A percentile compares a stretch with the other conserved stretches of the same genome.
These are phyloP conservation scores for Venturia nashicola DNA, from an alignment of 2,329 filamentous ascomycete species.

Conservation along the genomic window DNA sequence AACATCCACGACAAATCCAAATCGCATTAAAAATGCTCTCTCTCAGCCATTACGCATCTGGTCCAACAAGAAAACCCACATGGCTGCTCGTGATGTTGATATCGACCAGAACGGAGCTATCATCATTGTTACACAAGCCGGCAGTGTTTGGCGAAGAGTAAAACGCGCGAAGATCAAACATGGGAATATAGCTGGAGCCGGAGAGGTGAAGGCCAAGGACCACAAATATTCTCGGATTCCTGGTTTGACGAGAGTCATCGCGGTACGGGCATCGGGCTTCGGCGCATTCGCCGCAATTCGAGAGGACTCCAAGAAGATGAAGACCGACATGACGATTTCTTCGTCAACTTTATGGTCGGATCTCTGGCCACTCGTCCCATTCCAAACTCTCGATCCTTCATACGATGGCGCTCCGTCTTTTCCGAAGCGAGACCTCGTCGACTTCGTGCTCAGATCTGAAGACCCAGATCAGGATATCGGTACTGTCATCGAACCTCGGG, in stretches of 20 bases:
- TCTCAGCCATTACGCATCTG: constrained; percentile 72
- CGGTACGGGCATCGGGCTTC: constrained; percentile 76
- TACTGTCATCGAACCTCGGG: constrained; percentile 19
- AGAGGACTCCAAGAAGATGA: constrained; percentile 62
- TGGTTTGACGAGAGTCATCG: constrained; percentile 71
- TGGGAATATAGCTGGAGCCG: constrained; percentile 33
- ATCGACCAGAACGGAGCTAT: constrained; percentile 90
- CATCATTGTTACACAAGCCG: constrained; percentile 83
- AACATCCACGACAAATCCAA: constrained; percentile 80
- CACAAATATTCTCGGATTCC: constrained; percentile 93
- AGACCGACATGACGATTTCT: constrained; percentile 54
- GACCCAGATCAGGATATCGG: constrained; percentile 13
- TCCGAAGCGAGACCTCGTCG: constrained; percentile 11
- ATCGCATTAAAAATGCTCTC: constrained; percentile 75
- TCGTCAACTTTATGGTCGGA: constrained; percentile 64
- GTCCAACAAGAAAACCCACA: constrained; percentile 72
- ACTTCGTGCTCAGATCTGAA: constrained; percentile 11
- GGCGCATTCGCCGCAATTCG: constrained; percentile 83
- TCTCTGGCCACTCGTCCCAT: constrained; percentile 54
- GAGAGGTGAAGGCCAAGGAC: constrained; percentile 61
- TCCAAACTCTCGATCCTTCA: constrained; percentile 40
- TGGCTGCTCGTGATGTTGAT: constrained; percentile 75
- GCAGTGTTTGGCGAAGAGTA: constrained; percentile 83
- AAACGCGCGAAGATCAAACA: constrained; percentile 73
- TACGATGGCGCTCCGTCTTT: not conserved